Evolutionary conservation across 2,329 filamentous ascomycete genomes (phyloP), one percentile per base, ranked within the genome.

Genomic region (Epichloe brachyelytri): DNA sequence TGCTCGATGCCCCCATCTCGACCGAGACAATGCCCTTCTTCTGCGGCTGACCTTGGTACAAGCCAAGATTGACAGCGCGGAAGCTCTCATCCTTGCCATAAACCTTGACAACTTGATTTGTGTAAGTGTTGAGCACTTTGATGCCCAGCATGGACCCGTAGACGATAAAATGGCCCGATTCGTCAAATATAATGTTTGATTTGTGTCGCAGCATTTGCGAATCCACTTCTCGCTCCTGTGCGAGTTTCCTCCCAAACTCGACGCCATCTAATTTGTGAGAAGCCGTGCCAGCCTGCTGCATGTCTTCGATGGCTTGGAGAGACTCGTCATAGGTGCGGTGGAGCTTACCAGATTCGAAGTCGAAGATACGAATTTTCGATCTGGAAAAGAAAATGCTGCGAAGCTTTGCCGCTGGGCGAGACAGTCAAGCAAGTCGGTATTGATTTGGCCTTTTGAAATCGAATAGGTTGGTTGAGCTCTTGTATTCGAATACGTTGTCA

Each of bases 381-480:
- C 93, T 0, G 93, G 94, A 58, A 96, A 83, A 0, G 93, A 98
- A 59, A 93, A 83, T 0, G 88, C 85, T 2, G 86, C 88, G 62
- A 98, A 93, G 53, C 89, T 86, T 85, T 79, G 5, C 91, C 89
- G 0, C 85, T 85, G 0, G 90, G 89, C 0, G 93, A 96, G 45
- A 98, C 78, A 0, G 86, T 87, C 46, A 98, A 73, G 11, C 86
- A 87, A 4, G 83, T 80, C 0, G 91, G 90, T 0, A 85, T 79
- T 0, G 89, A 86, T 66, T 95, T 97, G 48, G 87, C 79, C 68
- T 96, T 97, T 95, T 97, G 72, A 98, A 97, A 49, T 95, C 91
- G 62, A 97, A 98, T 1, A 98, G 75, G 61, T 87, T 93, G 3
- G 93, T 98, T 1, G 86, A 84, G 63, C 88, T 95, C 70, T 98